These are phyloP conservation scores for Austroboletus rostrupii DNA, from an alignment of 1,284 basidiomycete species.

Conservation along the genomic window DNA sequence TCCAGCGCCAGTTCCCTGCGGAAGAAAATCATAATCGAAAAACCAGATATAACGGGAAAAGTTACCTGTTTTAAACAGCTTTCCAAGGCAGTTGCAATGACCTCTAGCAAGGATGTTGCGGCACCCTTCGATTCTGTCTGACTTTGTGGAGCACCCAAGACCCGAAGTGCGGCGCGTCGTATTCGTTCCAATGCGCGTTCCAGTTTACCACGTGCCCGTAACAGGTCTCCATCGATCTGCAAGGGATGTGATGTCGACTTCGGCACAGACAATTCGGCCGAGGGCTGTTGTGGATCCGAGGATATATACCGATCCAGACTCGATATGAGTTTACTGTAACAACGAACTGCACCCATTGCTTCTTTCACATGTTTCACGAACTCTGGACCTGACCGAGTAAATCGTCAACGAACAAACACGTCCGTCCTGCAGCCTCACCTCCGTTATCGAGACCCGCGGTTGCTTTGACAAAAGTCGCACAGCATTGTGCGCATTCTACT, in stretches of 20 bases:
- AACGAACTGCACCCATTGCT: slow-evolving; percentile 15
- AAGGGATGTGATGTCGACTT: not conserved
- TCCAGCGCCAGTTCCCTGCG: slow-evolving; percentile 25
- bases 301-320: slow-evolving; percentile 12
- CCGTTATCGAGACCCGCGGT: slow-evolving; percentile 30
- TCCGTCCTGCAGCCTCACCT: slow-evolving; percentile 5
- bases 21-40: not conserved
- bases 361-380: slow-evolving; percentile 21
- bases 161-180: slow-evolving; percentile 45
- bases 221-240: slow-evolving; percentile 25
- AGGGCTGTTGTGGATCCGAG: not conserved
- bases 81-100: slow-evolving; percentile 20
- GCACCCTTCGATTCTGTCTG: slow-evolving; percentile 7
- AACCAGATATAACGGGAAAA: slow-evolving; percentile 3
- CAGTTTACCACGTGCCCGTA: slow-evolving; percentile 45
- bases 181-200: slow-evolving; percentile 57
- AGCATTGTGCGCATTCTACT: slow-evolving; percentile 38
- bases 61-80: slow-evolving; percentile 26
- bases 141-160: slow-evolving; percentile 36
- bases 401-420: not conserved
- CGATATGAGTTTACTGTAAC: slow-evolving; percentile 15
- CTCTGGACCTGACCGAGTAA: slow-evolving; percentile 15
- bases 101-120: slow-evolving; percentile 19
- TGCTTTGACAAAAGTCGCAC: slow-evolving; percentile 41
- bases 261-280: not conserved